Evolutionary conservation across 768 basidiomycete species (phyloP).

Genomic region (Pleurotus sapidus): DNA sequence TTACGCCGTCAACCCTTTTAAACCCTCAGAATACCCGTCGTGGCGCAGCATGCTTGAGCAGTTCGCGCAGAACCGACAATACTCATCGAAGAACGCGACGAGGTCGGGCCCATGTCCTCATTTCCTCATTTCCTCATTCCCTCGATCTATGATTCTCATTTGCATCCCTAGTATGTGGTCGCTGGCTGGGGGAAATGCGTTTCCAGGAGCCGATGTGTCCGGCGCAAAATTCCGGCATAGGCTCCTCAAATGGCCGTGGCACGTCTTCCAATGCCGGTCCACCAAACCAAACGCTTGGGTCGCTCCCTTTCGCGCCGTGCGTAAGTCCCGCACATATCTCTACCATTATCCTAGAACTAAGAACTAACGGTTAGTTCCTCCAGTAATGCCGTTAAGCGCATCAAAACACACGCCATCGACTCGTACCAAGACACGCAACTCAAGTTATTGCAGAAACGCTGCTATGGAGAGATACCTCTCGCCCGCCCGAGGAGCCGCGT

Average conservation of each 20-base stretch:
- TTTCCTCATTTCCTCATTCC: too few relatives aligned
- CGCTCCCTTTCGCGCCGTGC: constrained; percentile 30
- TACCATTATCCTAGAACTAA: not conserved
- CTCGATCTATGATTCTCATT: not conserved
- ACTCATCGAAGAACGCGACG: constrained; percentile 27
- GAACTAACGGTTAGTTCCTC: not conserved
- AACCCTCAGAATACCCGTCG: constrained; percentile 17
- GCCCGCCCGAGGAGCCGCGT: too few relatives aligned
- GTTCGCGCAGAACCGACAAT: constrained; percentile 25
- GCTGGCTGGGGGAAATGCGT: constrained; percentile 26
- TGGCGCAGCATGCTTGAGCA: constrained; percentile 22
- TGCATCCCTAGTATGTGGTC: constrained; percentile 22
- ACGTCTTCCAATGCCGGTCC: constrained; percentile 31
- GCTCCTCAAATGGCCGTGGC: constrained; percentile 28
- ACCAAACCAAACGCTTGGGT: constrained; percentile 33
- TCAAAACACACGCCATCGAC: constrained; percentile 28
- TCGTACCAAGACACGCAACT: constrained; percentile 33
- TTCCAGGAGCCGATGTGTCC: constrained; percentile 29
- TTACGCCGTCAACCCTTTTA: constrained; percentile 16
- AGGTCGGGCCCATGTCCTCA: constrained; percentile 20
- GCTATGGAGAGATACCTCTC: too few relatives aligned
- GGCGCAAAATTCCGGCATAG: constrained; percentile 20
- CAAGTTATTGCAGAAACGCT: constrained; percentile 32
- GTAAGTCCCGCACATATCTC: constrained; percentile 19
- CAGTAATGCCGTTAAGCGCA: constrained; percentile 30